Evolutionary conservation across 805 yeast genomes (phyloP).

Genomic region (Hanseniaspora hatyaiensis): DNA sequence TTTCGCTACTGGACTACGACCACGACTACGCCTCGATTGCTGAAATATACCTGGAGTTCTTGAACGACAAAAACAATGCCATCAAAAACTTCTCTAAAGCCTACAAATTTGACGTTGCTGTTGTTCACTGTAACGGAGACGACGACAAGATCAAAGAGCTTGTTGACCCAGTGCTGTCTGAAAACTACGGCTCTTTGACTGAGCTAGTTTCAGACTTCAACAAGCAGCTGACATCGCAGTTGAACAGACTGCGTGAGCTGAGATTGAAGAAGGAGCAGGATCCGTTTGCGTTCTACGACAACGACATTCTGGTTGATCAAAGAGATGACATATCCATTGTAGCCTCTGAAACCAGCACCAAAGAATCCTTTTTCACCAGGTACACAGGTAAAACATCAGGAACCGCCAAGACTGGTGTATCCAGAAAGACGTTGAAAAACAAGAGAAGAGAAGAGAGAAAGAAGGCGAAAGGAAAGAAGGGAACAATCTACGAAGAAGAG

Average conservation of each 20-base stretch:
- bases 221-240: constrained; percentile 72
- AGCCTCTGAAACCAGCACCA: constrained; percentile 84
- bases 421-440: constrained; percentile 84
- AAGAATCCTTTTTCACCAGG: constrained; percentile 85
- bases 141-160: constrained; percentile 42
- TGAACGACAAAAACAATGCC: constrained; percentile 51
- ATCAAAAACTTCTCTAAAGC: constrained; percentile 61
- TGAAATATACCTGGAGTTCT: constrained; percentile 50
- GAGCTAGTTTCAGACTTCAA: constrained; percentile 90
- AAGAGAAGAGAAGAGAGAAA: constrained; percentile 91
- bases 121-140: constrained; percentile 33
- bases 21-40: constrained; percentile 76
- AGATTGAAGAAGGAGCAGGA: constrained; percentile 73
- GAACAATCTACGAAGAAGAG: constrained; percentile 94
- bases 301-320: constrained; percentile 44
- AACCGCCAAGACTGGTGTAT: constrained; percentile 92
- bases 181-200: constrained; percentile 77
- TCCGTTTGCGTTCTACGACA: constrained; percentile 76
- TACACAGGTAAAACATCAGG: constrained; percentile 94
- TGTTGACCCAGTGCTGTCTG: constrained; percentile 66
- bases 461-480: constrained; percentile 93
- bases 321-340: constrained; percentile 94
- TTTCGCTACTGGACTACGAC: constrained; percentile 48
- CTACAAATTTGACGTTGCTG: constrained; percentile 63
- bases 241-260: constrained; percentile 70